Conservation (phyloP, 2,329 filamentous ascomycete genomes). For the Fusarium sp. region DNA sequence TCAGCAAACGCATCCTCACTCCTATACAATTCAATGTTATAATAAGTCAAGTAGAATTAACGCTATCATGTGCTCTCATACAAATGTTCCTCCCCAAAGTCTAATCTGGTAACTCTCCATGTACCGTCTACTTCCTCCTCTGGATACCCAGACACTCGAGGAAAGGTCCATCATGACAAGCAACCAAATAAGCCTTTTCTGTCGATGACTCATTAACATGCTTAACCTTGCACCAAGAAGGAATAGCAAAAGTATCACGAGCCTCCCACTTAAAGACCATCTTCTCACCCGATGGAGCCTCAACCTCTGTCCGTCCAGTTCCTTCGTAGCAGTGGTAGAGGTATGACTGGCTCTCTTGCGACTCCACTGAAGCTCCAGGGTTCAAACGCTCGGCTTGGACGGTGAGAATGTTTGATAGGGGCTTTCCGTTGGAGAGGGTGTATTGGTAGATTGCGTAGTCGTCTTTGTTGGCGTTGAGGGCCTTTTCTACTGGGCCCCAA, state of each 20-base stretch:
- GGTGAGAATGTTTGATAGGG: conserved; percentile 59
- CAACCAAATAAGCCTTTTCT: conserved; percentile 50
- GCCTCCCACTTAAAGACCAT: conserved; percentile 57
- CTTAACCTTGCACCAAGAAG: conserved; percentile 63
- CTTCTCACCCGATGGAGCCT: conserved; percentile 46
- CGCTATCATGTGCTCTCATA: neutral
- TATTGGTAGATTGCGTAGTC: conserved; percentile 54
- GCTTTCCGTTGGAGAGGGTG: conserved; percentile 45
- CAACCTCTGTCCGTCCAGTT: conserved; percentile 56
- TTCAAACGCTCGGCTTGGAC: conserved; percentile 62
- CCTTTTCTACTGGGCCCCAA: conserved; percentile 57
- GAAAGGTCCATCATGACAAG: conserved; percentile 51
- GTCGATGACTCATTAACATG: conserved; percentile 54
- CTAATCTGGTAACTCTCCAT: neutral
- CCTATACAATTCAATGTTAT: neutral
- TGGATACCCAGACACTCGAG: conserved; percentile 41
- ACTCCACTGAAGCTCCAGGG: conserved; percentile 49
- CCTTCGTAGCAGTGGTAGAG: conserved; percentile 67
- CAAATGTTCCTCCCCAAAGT: neutral
- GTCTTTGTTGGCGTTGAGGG: conserved; percentile 49
- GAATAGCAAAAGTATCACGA: conserved; percentile 66
- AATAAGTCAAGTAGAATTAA: neutral
- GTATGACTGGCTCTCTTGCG: conserved; percentile 62
- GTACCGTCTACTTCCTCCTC: neutral
- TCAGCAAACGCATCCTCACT: neutral